Percentiles rank a stretch among this genome's conserved stretches.
Conservation (phyloP, 2,329 filamentous ascomycete species). For the Colletotrichum magnum region DNA sequence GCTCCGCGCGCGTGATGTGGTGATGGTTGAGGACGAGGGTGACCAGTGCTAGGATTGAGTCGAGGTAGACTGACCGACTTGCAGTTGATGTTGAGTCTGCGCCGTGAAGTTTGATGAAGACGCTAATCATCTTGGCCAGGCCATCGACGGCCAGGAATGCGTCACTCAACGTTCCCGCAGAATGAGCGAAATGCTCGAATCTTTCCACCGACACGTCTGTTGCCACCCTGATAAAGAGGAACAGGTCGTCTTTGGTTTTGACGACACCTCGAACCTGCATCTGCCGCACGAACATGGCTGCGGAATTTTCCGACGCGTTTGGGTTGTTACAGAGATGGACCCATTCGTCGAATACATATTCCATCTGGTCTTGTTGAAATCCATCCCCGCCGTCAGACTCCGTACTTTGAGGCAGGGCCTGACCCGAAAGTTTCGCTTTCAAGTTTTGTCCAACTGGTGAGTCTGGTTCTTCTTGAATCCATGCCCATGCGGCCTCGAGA, state of each 20-base stretch:
- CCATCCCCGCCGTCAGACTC: conserved; percentile 6
- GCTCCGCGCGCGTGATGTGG: conserved; percentile 83
- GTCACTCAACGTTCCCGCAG: conserved; percentile 71
- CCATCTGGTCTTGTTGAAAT: conserved; percentile 82
- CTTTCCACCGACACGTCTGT: conserved; percentile 84
- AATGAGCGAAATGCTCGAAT: conserved; percentile 80
- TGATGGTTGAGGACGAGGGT: conserved; percentile 89
- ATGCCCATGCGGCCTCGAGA: conserved; percentile 84
- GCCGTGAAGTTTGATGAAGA: conserved; percentile 80
- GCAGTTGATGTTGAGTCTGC: conserved; percentile 71
- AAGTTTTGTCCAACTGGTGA: conserved; percentile 77
- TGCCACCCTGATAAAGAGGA: conserved; percentile 83
- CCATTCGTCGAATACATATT: conserved; percentile 98
- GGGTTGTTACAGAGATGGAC: conserved; percentile 83
- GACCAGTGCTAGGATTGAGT: conserved; percentile 83
- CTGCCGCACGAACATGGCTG: conserved; percentile 85
- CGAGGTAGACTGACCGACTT: conserved; percentile 79
- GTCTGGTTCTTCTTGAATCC: conserved; percentile 81
- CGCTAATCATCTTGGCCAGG: conserved; percentile 83
- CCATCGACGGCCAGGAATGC: conserved; percentile 79
- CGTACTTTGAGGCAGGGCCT: conserved; percentile 63
- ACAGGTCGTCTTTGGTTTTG: conserved; percentile 80
- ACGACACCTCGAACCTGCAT: conserved; percentile 82
- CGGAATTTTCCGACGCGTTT: conserved; percentile 80
- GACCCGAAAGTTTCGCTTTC: conserved; percentile 71